Base-by-base conservation (phyloP, 495 filamentous ascomycete genomes). In the Talaromyces liani region DNA sequence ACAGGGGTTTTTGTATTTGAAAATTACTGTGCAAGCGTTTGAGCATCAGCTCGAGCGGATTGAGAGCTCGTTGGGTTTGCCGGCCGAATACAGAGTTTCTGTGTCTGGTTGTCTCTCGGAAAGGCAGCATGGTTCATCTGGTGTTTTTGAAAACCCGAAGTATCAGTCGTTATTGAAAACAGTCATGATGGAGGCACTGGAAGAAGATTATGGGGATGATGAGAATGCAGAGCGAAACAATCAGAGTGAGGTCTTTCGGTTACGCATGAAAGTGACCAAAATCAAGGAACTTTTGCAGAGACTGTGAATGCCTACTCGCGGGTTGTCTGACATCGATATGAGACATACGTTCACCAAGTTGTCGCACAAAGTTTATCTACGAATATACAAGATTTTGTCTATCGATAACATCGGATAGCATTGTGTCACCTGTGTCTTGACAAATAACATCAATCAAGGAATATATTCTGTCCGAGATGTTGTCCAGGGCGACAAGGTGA, bases 61-160 rank as follows among this genome's bases (percentile, higher is more conserved):
- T 29, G 59, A 61, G 25, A 41, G 34, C 18, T 20, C 36, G 59
- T 34, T 61, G 59, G 45, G 36, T 10, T 29, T 61, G 33, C 59
- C 59, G 22, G 27, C 18, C 0, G 59, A 61, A n/a, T 61, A 61
- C 20, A 55, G 51, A 29, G 51, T 55, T 12, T 29, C 9, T 24
- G 24, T 12, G 9, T 12, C 20, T 24, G 20, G 20, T 24, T 31
- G 7, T 6, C 39, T 51, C n/a, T 18, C 31, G 3, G 33, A 20
- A 20, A 29, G 51, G 20, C 25, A 58, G n/a, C 16, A 20, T 16
- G 25, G 22, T 34, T 18, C 14, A 12, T 33, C 16, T 18, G 29
- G 56, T 22, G 18, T 58, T 20, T 58, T 58, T 20, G 6, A 29
- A 0, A 33, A 34, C 9, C 8, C 25, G 18, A 39, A 20, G 2